Evolutionary conservation across 2,329 filamentous ascomycete species (phyloP), one percentile per base, ranked within the genome.

Genomic region (Colletotrichum sp.): DNA sequence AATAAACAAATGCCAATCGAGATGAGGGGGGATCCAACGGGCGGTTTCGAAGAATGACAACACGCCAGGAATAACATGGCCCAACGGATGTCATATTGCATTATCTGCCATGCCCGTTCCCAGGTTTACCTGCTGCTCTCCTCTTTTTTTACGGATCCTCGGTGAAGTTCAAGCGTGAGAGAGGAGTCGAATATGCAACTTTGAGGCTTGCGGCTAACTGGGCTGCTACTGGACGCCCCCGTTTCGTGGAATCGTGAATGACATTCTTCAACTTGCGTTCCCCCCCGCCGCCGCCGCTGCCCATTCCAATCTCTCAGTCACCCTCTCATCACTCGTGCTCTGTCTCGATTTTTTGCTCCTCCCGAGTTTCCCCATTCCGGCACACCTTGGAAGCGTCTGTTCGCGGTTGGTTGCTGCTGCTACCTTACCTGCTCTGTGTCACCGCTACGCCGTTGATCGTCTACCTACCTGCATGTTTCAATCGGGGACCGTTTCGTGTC

Each of bases 1-100:
- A 73, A 73, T 71, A 71, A 73, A 73, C 71, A 73, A 70, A 73
- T 73, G 51, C 61, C 67, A 62, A 70, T 73, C 36, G 67, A 73
- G 68, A 73, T 73, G 67, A 73, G 38, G 18, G 18, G 54, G 59
- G 38, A 65, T 31, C 24, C 21, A 66, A 34, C 57, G 34, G 33
- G 27, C 43, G 38, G 38, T 47, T 33, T 31, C 57, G 61, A 36
- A n/a, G 34, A 59, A 59, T 31, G 29, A 59, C 29, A 59, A 34
- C 57, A 59, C 29, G 55, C 55, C 59, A 31, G 65, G 24, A 38
- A 62, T 34, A 68, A 68, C 27, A 68, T 29, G 31, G 33, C 29
- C 47, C 64, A 57, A 38, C 58, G 33, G 63, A n/a, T 72, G 69
- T 72, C 69, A 63, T 69, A 43, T 63, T 31, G 57, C 65, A 47